Evolutionary conservation across 208 protist species (phyloP), one percentile per base, ranked within the genome.

Genomic region (Leishmania gerbilli): DNA sequence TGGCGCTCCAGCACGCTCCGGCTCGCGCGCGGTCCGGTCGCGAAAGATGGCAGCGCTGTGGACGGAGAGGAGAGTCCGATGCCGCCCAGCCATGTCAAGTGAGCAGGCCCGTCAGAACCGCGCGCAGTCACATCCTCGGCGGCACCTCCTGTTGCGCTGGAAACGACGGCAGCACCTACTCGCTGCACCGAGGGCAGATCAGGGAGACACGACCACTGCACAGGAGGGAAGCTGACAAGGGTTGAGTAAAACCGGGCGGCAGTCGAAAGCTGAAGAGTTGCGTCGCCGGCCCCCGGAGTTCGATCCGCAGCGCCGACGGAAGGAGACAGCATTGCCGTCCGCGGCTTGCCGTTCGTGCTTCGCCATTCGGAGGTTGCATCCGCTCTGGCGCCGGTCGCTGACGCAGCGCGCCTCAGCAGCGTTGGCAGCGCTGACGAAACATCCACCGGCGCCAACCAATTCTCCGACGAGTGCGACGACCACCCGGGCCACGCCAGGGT

Each of bases 401-500:
- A 37, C 9, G 40, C 34, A 77, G 8, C 42, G n/a, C 77, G 82
- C 77, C 60, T 71, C n/a, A 85, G 65, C 15, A 85, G 49, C 17
- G 51, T 45, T 0, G 82, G 60, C 77, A 81, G 76, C 5, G 53
- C 27, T 3, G 76, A 60, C 21, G 81, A 77, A 0, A 88, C 19
- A 47, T 89, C 83, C 15, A 84, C 82, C 4, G 68, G 51, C 19
- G 31, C 45, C 74, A 88, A 62, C 82, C 80, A 85, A 65, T 84
- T 82, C 17, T 55, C 75, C 31, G 86, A 71, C 17, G 60, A 53
- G 34, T 68, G 67, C 45, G 86, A 81, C 15, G 34, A 24, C 82
- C 82, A 86, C 9, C 76, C 64, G 13, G 76, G 60, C 76, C 76
- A 79, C 24, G 45, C 2, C 37, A 76, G 34, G 51, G 72, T 47